Percentiles rank a stretch among this genome's conserved stretches.
These are phyloP conservation scores for Termitomyces titanicus DNA, from an alignment of 768 basidiomycete genomes.

Conservation along the genomic window DNA sequence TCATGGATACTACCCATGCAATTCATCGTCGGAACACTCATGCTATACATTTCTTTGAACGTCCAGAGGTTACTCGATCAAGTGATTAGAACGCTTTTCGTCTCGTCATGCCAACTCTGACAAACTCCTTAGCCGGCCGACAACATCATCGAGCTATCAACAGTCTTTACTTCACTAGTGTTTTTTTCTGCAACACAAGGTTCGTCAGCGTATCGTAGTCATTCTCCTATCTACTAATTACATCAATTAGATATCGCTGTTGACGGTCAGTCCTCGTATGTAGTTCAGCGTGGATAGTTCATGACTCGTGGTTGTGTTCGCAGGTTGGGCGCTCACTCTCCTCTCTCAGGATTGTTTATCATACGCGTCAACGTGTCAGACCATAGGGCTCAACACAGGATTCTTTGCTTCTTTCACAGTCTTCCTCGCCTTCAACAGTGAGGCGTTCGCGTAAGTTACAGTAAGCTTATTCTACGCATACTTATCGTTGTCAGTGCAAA, in stretches of 20 bases:
- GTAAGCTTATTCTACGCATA: background rate
- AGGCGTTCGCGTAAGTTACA: constrained; percentile 73
- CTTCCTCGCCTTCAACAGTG: constrained; percentile 94
- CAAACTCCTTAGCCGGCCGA: constrained; percentile 63
- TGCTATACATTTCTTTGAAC: constrained; percentile 74
- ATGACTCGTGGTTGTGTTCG: background rate
- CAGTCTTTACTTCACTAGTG: constrained; percentile 85
- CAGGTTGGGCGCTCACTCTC: constrained; percentile 77
- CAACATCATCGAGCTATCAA: constrained; percentile 73
- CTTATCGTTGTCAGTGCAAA: constrained; percentile 41
- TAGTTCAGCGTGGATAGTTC: background rate
- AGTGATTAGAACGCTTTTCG: constrained; percentile 37
- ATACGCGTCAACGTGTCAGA: constrained; percentile 97
- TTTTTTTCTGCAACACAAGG: constrained; percentile 98
- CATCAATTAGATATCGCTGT: constrained; percentile 85
- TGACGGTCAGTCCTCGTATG: constrained; percentile 60
- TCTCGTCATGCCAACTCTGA: constrained; percentile 8
- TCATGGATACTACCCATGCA: constrained; percentile 99
- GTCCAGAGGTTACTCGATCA: constrained; percentile 75
- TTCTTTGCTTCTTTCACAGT: constrained; percentile 97
- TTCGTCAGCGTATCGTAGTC: constrained; percentile 24
- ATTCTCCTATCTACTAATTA: constrained; percentile 7
- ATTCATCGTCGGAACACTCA: constrained; percentile 77
- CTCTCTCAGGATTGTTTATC: constrained; percentile 92
- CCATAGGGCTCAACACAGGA: constrained; percentile 93